These are phyloP conservation scores for Talaromyces sp. DNA, from an alignment of 2,329 filamentous ascomycete species.

Conservation along the genomic window DNA sequence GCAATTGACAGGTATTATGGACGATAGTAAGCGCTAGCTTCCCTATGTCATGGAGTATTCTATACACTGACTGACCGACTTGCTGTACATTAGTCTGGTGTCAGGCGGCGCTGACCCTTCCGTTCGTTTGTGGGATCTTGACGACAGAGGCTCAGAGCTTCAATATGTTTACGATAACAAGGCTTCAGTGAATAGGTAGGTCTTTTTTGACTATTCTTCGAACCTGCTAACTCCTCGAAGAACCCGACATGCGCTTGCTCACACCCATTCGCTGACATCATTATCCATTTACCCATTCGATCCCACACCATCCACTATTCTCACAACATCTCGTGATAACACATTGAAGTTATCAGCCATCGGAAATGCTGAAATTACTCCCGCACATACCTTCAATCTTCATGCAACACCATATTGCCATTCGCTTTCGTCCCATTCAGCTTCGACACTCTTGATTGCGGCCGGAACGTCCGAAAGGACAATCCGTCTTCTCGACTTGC, in stretches of 20 bases:
- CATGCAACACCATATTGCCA: constrained; percentile 57
- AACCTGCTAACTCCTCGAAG: constrained; percentile 51
- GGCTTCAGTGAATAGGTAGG: constrained; percentile 41
- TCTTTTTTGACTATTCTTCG: background rate
- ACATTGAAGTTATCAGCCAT: constrained; percentile 46
- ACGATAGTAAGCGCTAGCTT: constrained; percentile 53
- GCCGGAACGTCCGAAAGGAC: constrained; percentile 83
- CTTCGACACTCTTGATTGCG: constrained; percentile 71
- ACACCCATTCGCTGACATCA: constrained; percentile 47
- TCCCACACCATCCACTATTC: constrained; percentile 44
- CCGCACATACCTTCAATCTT: constrained; percentile 46
- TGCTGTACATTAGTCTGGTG: constrained; percentile 56
- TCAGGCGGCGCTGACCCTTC: constrained; percentile 84
- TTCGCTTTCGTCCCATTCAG: constrained; percentile 65
- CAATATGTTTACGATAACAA: constrained; percentile 54
- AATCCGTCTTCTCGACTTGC: constrained; percentile 80
- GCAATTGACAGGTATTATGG: constrained; percentile 80
- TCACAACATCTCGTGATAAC: constrained; percentile 46
- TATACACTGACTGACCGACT: background rate
- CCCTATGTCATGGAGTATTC: constrained; percentile 23
- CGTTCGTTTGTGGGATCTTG: constrained; percentile 83
- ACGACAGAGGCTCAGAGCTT: constrained; percentile 53
- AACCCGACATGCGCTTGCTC: constrained; percentile 36
- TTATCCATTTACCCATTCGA: constrained; percentile 50
- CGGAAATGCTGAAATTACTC: constrained; percentile 37